Evolutionary conservation across 2,329 filamentous ascomycete species (phyloP), one percentile per base, ranked within the genome.

Genomic region (Xylaria sp.): DNA sequence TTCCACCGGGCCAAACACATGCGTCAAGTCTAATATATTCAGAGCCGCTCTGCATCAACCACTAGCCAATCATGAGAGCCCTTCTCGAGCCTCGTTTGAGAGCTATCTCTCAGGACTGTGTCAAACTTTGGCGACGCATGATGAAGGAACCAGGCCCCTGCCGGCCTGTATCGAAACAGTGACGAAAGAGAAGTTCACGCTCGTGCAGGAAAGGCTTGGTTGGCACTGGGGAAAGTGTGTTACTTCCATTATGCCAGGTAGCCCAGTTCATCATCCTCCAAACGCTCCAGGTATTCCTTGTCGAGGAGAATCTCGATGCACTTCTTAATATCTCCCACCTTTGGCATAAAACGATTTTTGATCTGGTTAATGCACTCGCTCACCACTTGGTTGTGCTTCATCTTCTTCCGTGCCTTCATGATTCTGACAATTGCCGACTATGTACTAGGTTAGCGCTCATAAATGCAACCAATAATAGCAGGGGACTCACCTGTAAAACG

Each of bases 371-470:
- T 97, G 20, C 92, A 95, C 76, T 99, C 94, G 69, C 91, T 88
- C 50, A 99, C 92, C 11, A 99, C 87, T 69, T 94, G 89, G 57
- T 88, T 87, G 76, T 99, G 93, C 84, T 97, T 97, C 91, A 97
- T 95, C 78, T 89, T 91, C 86, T 99, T 97, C 57, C 94, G 89
- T 2, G 93, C 95, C 80, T 99, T 99, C 94, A 99, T 99, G 78
- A 99, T 97, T 69, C 94, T 91, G 52, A 99, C 94, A 72, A 99
- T 97, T 20, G 93, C 92, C 59, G 94, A 97, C 93, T 99, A 8
- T 51, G 46, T 58, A 40, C 13, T 47, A 37, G 60, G 20, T 53
- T 60, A 52, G 54, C 7, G 48, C 44, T 38, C 43, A 24, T 29
- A 39, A 2, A 17, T 19, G 39, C 42, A 21, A 43, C 9, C 24